Evolutionary conservation across 2,329 filamentous ascomycete species (phyloP), one percentile per base, ranked within the genome.

Genomic region (Sarocladiaceae sp.): DNA sequence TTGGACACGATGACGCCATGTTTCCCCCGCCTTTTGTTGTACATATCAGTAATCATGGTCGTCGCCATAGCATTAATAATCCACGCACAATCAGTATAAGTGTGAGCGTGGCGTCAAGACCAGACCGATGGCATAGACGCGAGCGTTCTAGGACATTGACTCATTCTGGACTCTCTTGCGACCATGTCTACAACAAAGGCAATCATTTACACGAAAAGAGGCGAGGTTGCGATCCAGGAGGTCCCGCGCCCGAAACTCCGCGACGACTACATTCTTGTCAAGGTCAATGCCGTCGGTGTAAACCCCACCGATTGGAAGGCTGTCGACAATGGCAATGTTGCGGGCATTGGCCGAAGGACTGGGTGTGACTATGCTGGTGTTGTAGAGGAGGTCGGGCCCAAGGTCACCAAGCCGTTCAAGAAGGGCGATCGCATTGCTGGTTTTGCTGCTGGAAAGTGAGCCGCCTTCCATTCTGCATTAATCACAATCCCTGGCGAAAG

Each of bases 341-440:
- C 39, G 8, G 29, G 46, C 18, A 39, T 55, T 22, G 61, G 62
- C n/a, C 23, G 53, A 31, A 56, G 58, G 23, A 50, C 66, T 31
- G 74, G 74, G 15, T 73, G 69, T 51, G 76, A 79, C 58, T 78
- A 71, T 52, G 68, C 71, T 25, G 76, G 77, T 36, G 59, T 72
- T 13, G 70, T 80, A 2, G 69, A 74, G 33, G 69, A 73, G 51
- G 65, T 79, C 22, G 77, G 76, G 8, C 51, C 59, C 4, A 67
- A 67, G 29, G 71, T 75, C 20, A 71, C 62, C 13, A 71, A 71
- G 55, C 52, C 60, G 5, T 71, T 76, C 54, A 69, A 69, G 58
- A 70, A 69, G 51, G 77, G 78, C 2, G 77, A 81, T 54, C 69
- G 76, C 37, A 64, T 79, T 28, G 60, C 63, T 22, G 77, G 76